phyloP scores from a whole-genome alignment of 2,329 filamentous ascomycete genomes.

The Nemania serpens region DNA sequence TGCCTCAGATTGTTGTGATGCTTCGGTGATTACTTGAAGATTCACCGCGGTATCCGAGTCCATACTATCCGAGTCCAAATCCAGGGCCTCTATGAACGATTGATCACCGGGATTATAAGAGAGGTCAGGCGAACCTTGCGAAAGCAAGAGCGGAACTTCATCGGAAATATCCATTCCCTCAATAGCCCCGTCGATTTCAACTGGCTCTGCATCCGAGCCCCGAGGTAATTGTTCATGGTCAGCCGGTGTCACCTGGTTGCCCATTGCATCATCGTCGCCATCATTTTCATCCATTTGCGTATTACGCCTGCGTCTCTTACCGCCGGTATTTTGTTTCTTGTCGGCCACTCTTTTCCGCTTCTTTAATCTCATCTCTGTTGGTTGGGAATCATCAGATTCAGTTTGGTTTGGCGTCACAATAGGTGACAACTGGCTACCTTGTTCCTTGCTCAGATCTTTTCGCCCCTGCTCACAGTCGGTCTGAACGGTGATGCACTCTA shows the following conservation, averaged over 20 bases:
- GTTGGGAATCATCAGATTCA: slow-evolving; percentile 27
- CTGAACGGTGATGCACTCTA: slow-evolving; percentile 36
- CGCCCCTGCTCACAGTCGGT: slow-evolving; percentile 16
- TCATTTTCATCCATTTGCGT: slow-evolving; percentile 23
- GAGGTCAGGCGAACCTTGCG: slow-evolving; percentile 22
- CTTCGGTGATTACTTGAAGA: slow-evolving; percentile 41
- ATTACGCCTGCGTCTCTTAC: slow-evolving; percentile 37
- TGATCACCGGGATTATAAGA: slow-evolving; percentile 22
- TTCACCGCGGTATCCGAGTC: slow-evolving; percentile 39
- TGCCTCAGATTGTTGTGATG: slow-evolving; percentile 39
- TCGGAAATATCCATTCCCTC: neutral
- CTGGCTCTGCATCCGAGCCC: neutral
- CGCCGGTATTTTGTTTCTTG: slow-evolving; percentile 28
- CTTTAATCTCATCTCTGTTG: slow-evolving; percentile 33
- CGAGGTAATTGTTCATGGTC: slow-evolving; percentile 9
- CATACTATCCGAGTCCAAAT: slow-evolving; percentile 27
- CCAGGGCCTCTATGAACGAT: slow-evolving; percentile 17
- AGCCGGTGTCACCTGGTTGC: slow-evolving; percentile 28
- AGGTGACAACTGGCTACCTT: slow-evolving; percentile 19
- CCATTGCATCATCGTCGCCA: slow-evolving; percentile 27
- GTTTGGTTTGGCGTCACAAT: slow-evolving; percentile 20
- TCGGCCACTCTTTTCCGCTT: slow-evolving; percentile 38
- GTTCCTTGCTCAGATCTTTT: neutral
- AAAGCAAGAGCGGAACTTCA: neutral
- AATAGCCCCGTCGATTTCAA: slow-evolving; percentile 7